phyloP scores from a whole-genome alignment of 2,329 filamentous ascomycete genomes.

The Cryoendolithus antarcticus region DNA sequence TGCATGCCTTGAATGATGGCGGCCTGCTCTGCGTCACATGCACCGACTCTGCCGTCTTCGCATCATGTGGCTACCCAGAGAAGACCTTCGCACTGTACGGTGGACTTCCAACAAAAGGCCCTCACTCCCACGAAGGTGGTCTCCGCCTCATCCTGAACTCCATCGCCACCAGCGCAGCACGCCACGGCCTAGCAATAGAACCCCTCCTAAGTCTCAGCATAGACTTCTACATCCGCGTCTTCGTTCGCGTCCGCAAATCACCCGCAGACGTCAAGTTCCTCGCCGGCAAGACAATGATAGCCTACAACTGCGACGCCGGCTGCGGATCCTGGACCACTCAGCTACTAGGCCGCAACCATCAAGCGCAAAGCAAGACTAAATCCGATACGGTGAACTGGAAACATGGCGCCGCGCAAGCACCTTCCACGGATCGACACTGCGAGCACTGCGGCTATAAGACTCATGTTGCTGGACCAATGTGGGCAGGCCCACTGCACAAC shows the following conservation, averaged over 20 bases:
- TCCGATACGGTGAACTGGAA: constrained; percentile 61
- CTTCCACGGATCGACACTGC: constrained; percentile 54
- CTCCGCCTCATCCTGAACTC: constrained; percentile 75
- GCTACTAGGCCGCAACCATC: constrained; percentile 57
- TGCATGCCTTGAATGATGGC: constrained; percentile 78
- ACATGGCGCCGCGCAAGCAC: constrained; percentile 60
- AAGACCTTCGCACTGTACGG: constrained; percentile 93
- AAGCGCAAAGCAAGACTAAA: constrained; percentile 59
- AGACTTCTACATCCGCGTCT: constrained; percentile 87
- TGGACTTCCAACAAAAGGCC: constrained; percentile 72
- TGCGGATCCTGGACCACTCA: constrained; percentile 90
- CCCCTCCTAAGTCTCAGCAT: constrained; percentile 87
- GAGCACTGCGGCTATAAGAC: constrained; percentile 76
- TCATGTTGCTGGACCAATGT: constrained; percentile 90
- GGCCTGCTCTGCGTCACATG: constrained; percentile 91
- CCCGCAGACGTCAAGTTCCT: constrained; percentile 81
- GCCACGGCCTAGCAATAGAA: constrained; percentile 79
- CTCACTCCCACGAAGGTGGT: constrained; percentile 78
- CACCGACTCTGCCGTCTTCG: constrained; percentile 91
- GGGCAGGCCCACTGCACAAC: constrained; percentile 78
- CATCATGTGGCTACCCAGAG: constrained; percentile 84
- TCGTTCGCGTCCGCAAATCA: constrained; percentile 68
- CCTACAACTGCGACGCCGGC: constrained; percentile 81
- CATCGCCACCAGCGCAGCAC: constrained; percentile 66
- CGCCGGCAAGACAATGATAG: constrained; percentile 81